Conservation (phyloP, 768 basidiomycete genomes). For the Boletus coccyginus region DNA sequence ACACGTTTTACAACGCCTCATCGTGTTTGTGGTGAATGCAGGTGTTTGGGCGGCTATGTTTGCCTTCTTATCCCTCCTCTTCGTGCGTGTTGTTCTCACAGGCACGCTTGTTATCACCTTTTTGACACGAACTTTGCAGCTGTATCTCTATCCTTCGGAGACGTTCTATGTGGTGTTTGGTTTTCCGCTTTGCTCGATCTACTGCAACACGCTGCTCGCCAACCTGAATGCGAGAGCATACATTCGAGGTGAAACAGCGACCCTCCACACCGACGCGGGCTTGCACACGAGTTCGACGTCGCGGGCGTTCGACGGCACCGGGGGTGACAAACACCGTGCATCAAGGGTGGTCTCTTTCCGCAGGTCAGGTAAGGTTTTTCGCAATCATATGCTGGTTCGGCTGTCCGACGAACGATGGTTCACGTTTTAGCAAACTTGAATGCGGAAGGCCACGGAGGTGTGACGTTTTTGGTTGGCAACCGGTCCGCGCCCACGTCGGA, state of each 20-base stretch:
- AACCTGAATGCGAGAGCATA: constrained; percentile 9
- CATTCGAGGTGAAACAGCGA: background rate
- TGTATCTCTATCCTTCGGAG: background rate
- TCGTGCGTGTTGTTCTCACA: constrained; percentile 35
- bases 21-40: constrained; percentile 3
- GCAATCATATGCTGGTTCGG: too few species aligned
- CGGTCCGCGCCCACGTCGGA: background rate
- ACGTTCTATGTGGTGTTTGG: background rate
- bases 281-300: background rate
- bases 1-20: constrained; percentile 7
- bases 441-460: background rate
- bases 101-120: background rate
- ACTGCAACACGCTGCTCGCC: constrained; percentile 10
- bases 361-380: background rate
- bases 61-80: constrained; percentile 44
- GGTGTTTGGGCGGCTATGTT: constrained; percentile 50
- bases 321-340: background rate
- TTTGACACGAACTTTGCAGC: background rate
- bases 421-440: background rate
- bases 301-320: too few species aligned
- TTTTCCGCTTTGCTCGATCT: constrained; percentile 8
- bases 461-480: background rate
- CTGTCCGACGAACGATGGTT: background rate
- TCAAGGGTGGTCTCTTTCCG: too few species aligned
- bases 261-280: background rate